Base-by-base conservation (phyloP, 1,139 yeast genomes). In the Candida anutae region DNA sequence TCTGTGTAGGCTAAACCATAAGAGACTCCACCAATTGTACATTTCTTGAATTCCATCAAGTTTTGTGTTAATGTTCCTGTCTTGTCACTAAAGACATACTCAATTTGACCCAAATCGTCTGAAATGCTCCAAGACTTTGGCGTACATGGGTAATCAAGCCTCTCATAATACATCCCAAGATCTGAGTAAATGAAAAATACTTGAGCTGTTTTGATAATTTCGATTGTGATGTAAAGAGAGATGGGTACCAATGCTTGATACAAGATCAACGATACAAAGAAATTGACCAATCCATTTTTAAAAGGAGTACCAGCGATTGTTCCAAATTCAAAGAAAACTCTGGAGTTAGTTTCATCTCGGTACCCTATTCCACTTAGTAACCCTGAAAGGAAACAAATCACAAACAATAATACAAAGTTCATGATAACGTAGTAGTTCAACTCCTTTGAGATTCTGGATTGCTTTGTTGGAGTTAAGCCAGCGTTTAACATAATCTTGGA, bases 31-130 rank as follows among this genome's bases (percentile, higher is more conserved):
- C 62, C 67, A 25, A 71, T 58, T n/a, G 77, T 69, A 49, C 77
- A 71, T 41, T 72, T 71, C 33, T 69, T 69, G 48, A 71, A 73
- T 42, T 73, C 78, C 79, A 73, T 73, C 26, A 73, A 55, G 40
- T 73, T 73, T 43, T 72, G 78, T 3, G 79, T 73, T 33, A 73
- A 55, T 0, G 79, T 73, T 21, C 79, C 79, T 0, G 79, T 73
- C 38, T 73, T 73, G 48, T 73, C 79, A 55, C 77, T 69, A 46
- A 73, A 73, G 27, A 73, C 62, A 41, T 73, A 73, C 44, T 73
- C 78, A 33, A 73, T 71, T 46, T 73, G 80, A n/a, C 80, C 80
- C 40, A 73, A 58, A 46, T 73, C 80, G 50, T 73, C 80, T 10
- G 77, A 70, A 28, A 73, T 72, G 31, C 69, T 66, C 80, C 80